Evolutionary conservation across 495 filamentous ascomycete species (phyloP).

Genomic region (Mytilinidion resinicola): DNA sequence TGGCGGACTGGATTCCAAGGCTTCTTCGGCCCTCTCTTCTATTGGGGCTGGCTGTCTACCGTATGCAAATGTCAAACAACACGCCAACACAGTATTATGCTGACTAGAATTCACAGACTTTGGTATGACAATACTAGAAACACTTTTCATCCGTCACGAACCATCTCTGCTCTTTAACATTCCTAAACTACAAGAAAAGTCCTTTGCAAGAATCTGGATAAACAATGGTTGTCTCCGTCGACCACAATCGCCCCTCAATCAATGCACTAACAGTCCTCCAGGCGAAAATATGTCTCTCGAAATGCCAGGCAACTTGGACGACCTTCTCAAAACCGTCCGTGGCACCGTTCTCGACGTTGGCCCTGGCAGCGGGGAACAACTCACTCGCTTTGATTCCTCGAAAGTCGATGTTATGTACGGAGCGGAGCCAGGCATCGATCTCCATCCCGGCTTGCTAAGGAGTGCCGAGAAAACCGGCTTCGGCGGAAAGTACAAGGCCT

Average conservation of each 20-base stretch:
- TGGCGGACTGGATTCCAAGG: conserved; percentile 9
- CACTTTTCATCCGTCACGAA: conserved; percentile 8
- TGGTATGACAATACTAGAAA: conserved; percentile 18
- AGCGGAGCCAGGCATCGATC: conserved; percentile 32
- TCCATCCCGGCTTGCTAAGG: conserved; percentile 31
- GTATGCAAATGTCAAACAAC: conserved; percentile 2
- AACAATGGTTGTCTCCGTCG: conserved; percentile 9
- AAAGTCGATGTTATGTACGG: conserved; percentile 33
- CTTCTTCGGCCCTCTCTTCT: conserved; percentile 17
- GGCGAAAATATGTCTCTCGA: conserved; percentile 24
- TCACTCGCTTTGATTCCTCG: conserved; percentile 20
- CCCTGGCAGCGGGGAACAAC: conserved; percentile 34
- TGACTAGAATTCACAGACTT: conserved; percentile 17
- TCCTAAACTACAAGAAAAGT: conserved; percentile 10
- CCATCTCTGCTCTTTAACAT: conserved; percentile 19
- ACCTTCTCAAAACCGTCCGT: conserved; percentile 18
- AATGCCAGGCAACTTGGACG: conserved; percentile 19
- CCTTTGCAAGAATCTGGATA: conserved; percentile 25
- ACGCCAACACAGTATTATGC: background rate
- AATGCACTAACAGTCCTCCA: background rate
- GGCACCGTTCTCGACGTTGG: conserved; percentile 37
- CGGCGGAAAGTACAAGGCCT: conserved; percentile 30
- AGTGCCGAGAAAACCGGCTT: conserved; percentile 30
- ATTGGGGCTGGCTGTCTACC: conserved; percentile 12
- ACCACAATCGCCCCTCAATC: background rate